Percentiles rank a stretch among this genome's conserved stretches.
Evolutionary conservation across 306 rosid genomes (phyloP).

Genomic region (Elaeagnus macrophylla): DNA sequence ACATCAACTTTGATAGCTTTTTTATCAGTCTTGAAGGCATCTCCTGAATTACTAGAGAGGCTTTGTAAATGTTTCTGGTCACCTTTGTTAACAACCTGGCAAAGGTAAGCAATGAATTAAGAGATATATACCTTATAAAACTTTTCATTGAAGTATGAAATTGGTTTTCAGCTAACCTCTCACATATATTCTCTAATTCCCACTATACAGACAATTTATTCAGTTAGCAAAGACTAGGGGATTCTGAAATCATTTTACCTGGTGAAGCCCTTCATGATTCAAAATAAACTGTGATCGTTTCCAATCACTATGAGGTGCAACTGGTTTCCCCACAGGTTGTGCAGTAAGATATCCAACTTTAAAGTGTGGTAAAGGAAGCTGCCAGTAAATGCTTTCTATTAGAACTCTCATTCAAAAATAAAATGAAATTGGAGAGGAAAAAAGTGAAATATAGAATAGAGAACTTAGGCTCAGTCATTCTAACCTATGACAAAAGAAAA

Average conservation of each 20-base stretch:
- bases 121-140: too few relatives aligned
- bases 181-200: background rate
- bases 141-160: too few relatives aligned
- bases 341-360: constrained; percentile 89
- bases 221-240: background rate
- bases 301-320: constrained; percentile 96
- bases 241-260: constrained; percentile 36
- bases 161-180: too few relatives aligned
- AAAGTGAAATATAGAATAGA: background rate
- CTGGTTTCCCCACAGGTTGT: constrained; percentile 65
- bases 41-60: constrained; percentile 46
- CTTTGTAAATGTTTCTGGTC: constrained; percentile 45
- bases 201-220: background rate
- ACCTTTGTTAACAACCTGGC: constrained; percentile 42
- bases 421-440: constrained; percentile 12
- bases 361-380: constrained; percentile 91
- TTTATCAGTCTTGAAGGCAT: constrained; percentile 48
- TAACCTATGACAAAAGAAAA: too few relatives aligned
- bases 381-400: constrained; percentile 30
- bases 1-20: constrained; percentile 64
- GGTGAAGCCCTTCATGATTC: constrained; percentile 85
- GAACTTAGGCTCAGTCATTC: background rate
- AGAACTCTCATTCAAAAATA: constrained; percentile 11
- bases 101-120: constrained; percentile 8
- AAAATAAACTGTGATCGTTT: constrained; percentile 77